Conservation (phyloP, 2,329 filamentous ascomycete genomes). For the Alternaria sp. region DNA sequence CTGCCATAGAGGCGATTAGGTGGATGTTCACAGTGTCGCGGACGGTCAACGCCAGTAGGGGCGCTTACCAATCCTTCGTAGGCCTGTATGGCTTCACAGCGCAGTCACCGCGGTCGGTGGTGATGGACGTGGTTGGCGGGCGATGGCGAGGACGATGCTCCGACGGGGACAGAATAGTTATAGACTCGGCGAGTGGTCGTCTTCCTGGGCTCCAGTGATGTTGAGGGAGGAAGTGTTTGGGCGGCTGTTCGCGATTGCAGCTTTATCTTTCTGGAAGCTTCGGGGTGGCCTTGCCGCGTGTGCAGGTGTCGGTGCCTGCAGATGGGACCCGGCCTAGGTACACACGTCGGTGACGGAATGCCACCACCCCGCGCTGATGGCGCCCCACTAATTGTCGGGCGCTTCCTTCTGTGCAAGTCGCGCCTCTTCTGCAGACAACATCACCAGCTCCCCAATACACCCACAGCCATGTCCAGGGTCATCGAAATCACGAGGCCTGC, state of each 20-base stretch:
- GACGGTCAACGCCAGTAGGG: conserved; percentile 19
- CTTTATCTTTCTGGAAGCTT: conserved; percentile 35
- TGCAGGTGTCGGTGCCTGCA: conserved; percentile 22
- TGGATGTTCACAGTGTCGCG: conserved; percentile 9
- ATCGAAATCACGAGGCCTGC: conserved; percentile 52
- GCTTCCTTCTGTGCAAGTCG: conserved; percentile 15
- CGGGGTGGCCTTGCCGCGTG: conserved; percentile 17
- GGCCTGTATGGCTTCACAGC: not conserved
- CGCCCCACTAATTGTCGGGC: conserved; percentile 21
- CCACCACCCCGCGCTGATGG: conserved; percentile 18
- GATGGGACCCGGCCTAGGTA: not conserved
- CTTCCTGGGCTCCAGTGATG: not conserved
- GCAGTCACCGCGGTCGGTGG: not conserved
- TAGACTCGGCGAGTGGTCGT: not conserved
- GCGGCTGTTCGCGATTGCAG: not conserved
- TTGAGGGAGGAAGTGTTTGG: not conserved
- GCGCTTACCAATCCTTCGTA: conserved; percentile 21
- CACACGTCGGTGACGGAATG: conserved; percentile 20
- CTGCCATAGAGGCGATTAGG: conserved; percentile 41
- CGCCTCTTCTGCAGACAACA: conserved; percentile 26
- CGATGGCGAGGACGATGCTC: not conserved
- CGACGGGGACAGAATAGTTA: not conserved
- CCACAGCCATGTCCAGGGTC: conserved; percentile 52
- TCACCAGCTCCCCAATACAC: conserved; percentile 1
- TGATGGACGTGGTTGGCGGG: not conserved